A percentile compares a stretch with the other conserved stretches of the same genome.
Conservation (phyloP, 2,329 filamentous ascomycete species). For the Chaetomium sp. region DNA sequence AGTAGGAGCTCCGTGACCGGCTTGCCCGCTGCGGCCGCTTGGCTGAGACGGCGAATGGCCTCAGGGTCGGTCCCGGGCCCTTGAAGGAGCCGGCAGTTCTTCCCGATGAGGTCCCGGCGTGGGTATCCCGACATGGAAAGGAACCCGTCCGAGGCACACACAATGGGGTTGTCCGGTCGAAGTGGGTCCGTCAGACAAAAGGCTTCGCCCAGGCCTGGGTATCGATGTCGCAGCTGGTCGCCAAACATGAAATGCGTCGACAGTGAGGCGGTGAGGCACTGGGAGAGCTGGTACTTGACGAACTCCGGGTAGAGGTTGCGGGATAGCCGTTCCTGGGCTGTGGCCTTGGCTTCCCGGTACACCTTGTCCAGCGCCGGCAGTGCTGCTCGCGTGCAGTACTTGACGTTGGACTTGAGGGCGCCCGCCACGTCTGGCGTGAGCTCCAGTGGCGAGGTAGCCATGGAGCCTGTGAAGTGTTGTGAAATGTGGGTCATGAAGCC, state of each 20-base stretch:
- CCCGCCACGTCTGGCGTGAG: conserved; percentile 36
- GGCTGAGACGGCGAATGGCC: conserved; percentile 33
- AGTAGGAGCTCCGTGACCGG: conserved; percentile 41
- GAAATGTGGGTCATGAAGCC: conserved; percentile 32
- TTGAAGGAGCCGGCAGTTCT: conserved; percentile 46
- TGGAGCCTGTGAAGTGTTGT: conserved; percentile 32
- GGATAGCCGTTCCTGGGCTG: conserved; percentile 37
- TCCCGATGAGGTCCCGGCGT: conserved; percentile 39
- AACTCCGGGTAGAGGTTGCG: conserved; percentile 44
- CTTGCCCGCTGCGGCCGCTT: conserved; percentile 32
- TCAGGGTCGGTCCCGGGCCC: conserved; percentile 34
- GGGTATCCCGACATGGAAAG: conserved; percentile 42
- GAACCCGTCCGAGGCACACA: conserved; percentile 45
- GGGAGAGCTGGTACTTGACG: conserved; percentile 42
- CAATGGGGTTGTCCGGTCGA: conserved; percentile 44
- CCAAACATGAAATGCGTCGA: conserved; percentile 26
- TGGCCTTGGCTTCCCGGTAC: conserved; percentile 34
- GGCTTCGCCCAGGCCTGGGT: conserved; percentile 50
- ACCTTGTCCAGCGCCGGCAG: conserved; percentile 40
- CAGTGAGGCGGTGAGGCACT: conserved; percentile 40
- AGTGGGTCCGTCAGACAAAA: conserved; percentile 52
- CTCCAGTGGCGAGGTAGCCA: conserved; percentile 35
- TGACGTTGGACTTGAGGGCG: conserved; percentile 40
- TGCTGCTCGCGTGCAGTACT: conserved; percentile 37
- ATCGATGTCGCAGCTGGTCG: conserved; percentile 32